Evolutionary conservation across 352 stramenopile genomes (phyloP), one percentile per base, ranked within the genome.

Genomic region (Phytophthora cryptogea): DNA sequence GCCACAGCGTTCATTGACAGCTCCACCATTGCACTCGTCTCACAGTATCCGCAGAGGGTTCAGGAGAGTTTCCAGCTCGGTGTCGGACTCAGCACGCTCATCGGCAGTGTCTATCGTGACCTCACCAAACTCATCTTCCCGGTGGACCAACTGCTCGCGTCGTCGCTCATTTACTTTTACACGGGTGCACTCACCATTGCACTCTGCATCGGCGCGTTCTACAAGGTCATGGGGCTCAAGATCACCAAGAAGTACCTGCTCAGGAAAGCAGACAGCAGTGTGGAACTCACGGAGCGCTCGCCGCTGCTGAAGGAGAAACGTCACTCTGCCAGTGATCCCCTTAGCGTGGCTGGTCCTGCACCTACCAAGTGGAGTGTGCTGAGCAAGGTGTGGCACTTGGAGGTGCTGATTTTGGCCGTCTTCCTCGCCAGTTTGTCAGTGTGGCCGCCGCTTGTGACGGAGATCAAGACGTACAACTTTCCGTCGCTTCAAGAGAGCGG

Each of bases 91-190:
- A 92, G 80, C 57, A 89, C 86, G 42, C 70, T 95, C 36, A 90
- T 93, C 33, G 83, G 83, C 23, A 92, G 82, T 57, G 50, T 95
- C 44, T 95, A 93, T 62, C 76, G 86, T 23, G 83, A 92, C 52
- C 13, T 92, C 7, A 95, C 86, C 65, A 95, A 95, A 66, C 59
- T 91, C 40, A 65, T 89, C 31, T 95, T 93, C 63, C 80, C 83
- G 0, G 46, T 60, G 0, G 57, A 90, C 27, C 39, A 84, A 35
- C 48, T 93, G 43, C 63, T 95, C 33, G 48, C 67, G 4, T 92
- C 80, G 39, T 90, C 81, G 33, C 70, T 90, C 33, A 84, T 92
- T 39, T 95, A 92, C 74, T 93, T 93, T 61, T 93, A 93, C 59
- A 85, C 76, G 0, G 86, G 86, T 32, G 86, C 82, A 6, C 48